Evolutionary conservation across 768 basidiomycete genomes (phyloP), one percentile per base, ranked within the genome.

Genomic region (Termitomyces sp.): DNA sequence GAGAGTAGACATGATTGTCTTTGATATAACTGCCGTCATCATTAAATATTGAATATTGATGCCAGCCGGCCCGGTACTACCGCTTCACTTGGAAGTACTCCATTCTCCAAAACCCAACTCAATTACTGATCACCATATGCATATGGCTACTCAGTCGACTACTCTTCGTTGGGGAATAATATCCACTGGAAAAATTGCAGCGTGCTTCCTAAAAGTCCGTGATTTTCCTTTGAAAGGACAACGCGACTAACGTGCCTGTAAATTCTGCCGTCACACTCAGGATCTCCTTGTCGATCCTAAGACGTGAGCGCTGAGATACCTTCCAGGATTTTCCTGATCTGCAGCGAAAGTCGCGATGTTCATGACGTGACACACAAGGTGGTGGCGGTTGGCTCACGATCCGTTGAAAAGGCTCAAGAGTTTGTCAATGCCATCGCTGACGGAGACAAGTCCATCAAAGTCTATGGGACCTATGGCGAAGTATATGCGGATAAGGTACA

Each of bases 141-240:
- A 54, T 35, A 76, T 76, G 73, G 59, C 71, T 45, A 59, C 58
- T 17, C 69, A 71, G 59, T 73, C 76, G 1, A 71, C 76, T 46
- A 73, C 73, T 17, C 69, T 92, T 53, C 82, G 82, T 54, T 94
- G 92, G 93, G 92, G 93, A 17, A 89, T 94, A 61, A 87, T 96
- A 59, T 89, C 91, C 12, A 92, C 91, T 1, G 91, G 90, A 30
- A 66, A 68, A 19, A 94, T 94, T 56, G 84, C 91, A 9, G 73
- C 73, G 30, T 69, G 67, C 11, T 94, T 94, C 67, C 79, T 84
- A 11, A 82, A 81, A 76, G 91, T 88, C 57, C 56, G 57, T 48
- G 5, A 7, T 43, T 34, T 12, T 12, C 52, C 35, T 25, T 54
- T 14, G 4, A 28, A n/a, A 43, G 35, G 25, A 51, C 54, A 46